phyloP scores from a whole-genome alignment of 2,329 filamentous ascomycete species.

The Akanthomyces muscarius region DNA sequence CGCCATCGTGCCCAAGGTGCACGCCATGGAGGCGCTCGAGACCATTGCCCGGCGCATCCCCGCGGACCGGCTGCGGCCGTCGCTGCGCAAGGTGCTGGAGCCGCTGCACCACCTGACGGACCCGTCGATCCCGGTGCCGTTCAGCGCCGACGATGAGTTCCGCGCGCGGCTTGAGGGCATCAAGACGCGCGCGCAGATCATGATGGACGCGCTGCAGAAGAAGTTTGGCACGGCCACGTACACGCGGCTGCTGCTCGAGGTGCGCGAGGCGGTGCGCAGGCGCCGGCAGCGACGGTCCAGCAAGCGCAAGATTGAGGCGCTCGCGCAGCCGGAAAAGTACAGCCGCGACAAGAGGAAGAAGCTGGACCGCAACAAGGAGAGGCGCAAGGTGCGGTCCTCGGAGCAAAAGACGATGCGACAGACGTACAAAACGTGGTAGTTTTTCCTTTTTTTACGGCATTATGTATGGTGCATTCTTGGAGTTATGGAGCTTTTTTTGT shows the following conservation, averaged over 20 bases:
- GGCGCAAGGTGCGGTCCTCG: conserved; percentile 71
- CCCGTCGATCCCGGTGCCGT: conserved; percentile 65
- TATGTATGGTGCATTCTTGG: conserved; percentile 11
- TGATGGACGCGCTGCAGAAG: conserved; percentile 79
- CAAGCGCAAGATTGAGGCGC: conserved; percentile 87
- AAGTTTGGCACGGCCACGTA: conserved; percentile 79
- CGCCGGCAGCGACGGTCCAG: conserved; percentile 69
- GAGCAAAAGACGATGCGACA: conserved; percentile 70
- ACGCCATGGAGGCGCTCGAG: conserved; percentile 70
- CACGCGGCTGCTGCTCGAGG: conserved; percentile 66
- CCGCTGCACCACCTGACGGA: conserved; percentile 82
- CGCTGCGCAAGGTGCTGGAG: conserved; percentile 56
- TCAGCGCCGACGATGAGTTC: conserved; percentile 67
- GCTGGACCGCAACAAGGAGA: conserved; percentile 78
- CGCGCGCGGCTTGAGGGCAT: conserved; percentile 66
- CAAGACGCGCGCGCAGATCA: conserved; percentile 66
- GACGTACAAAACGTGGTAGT: conserved; percentile 55
- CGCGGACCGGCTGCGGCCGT: conserved; percentile 52
- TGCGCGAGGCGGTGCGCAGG: conserved; percentile 67
- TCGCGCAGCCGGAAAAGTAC: conserved; percentile 74
- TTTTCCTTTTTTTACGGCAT: not conserved
- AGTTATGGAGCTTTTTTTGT: conserved; percentile 1
- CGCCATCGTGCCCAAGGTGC: conserved; percentile 68
- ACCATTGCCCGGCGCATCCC: conserved; percentile 63
- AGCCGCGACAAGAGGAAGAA: conserved; percentile 77